These are phyloP conservation scores for Suillus bovinus DNA, from an alignment of 768 basidiomycete species.

Conservation along the genomic window DNA sequence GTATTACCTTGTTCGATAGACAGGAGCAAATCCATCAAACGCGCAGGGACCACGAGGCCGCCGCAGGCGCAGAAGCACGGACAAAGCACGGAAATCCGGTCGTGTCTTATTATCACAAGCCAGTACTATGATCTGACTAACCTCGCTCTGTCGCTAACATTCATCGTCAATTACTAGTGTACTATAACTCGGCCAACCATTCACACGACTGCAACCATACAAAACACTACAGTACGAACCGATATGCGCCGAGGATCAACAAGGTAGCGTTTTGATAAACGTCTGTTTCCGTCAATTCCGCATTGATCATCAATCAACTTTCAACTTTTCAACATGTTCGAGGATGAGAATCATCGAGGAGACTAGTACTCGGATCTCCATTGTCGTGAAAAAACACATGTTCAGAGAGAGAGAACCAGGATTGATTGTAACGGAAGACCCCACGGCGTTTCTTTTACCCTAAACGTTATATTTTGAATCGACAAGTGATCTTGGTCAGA, in stretches of 20 bases:
- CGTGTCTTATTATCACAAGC: neutral
- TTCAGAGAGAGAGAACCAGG: neutral
- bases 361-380: neutral
- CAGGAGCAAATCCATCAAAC: neutral
- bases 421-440: neutral
- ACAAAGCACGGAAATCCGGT: neutral
- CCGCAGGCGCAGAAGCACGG: conserved; percentile 1
- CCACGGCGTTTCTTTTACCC: too few relatives aligned
- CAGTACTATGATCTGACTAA: neutral
- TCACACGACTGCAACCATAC: neutral
- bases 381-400: neutral
- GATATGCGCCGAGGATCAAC: neutral
- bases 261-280: neutral
- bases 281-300: neutral
- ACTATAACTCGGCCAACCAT: neutral
- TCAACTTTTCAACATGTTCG: neutral
- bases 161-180: neutral
- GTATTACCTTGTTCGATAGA: neutral
- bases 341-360: neutral
- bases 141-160: neutral
- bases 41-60: neutral
- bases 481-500: neutral
- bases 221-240: neutral
- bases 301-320: neutral
- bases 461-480: neutral